Evolutionary conservation across 2,329 filamentous ascomycete species (phyloP).

Genomic region (Aspergillus japonicus): DNA sequence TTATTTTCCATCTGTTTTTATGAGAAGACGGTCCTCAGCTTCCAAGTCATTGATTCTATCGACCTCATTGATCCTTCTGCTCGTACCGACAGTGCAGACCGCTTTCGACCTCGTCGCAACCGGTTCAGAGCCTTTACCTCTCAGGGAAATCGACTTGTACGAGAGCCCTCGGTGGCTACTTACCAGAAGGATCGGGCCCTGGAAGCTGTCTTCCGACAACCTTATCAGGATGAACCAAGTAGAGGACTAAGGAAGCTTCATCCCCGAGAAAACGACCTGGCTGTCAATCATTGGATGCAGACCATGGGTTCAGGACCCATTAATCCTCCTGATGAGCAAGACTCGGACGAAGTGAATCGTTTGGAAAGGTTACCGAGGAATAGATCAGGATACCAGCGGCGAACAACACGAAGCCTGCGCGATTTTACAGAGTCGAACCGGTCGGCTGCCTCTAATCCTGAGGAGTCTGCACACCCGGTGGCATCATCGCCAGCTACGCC

Average conservation of each 20-base stretch:
- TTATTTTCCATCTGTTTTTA: conserved; percentile 85
- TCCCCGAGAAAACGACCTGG: conserved; percentile 72
- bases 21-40: conserved; percentile 74
- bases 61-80: conserved; percentile 76
- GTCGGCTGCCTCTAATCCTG: conserved; percentile 59
- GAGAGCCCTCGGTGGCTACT: conserved; percentile 83
- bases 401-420: conserved; percentile 31
- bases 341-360: conserved; percentile 57
- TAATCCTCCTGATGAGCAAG: conserved; percentile 60
- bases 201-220: conserved; percentile 82
- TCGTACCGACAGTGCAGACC: conserved; percentile 49
- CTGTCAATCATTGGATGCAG: conserved; percentile 90
- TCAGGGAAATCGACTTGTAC: conserved; percentile 58
- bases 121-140: conserved; percentile 71
- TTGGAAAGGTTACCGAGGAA: conserved; percentile 55
- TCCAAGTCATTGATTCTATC: conserved; percentile 74
- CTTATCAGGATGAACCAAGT: conserved; percentile 62
- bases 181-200: conserved; percentile 86
- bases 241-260: conserved; percentile 60
- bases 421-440: conserved; percentile 53
- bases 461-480: conserved; percentile 43
- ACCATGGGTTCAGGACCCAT: conserved; percentile 55
- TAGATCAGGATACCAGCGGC: conserved; percentile 49
- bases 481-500: conserved; percentile 37
- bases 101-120: conserved; percentile 59